Evolutionary conservation across 106 monocot genomes (phyloP), one percentile per base, ranked within the genome.

Genomic region (Dendrobium officinale): DNA sequence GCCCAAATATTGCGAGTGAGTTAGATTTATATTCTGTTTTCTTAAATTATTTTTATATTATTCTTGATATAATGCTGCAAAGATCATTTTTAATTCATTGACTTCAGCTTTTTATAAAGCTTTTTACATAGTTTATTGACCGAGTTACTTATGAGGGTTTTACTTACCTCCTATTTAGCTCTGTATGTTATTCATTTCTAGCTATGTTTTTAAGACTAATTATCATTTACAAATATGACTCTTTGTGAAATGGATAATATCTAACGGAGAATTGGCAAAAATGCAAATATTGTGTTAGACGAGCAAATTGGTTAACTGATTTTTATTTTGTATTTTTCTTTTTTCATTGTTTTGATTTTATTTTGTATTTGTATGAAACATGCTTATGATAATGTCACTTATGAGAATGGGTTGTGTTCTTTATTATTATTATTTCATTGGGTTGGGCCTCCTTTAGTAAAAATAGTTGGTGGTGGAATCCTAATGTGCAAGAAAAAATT

Each of bases 1-100:
- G 94, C 95, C 84, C 98, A 98, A 45, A 84, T 95, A 81, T 67
- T 95, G 72, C 88, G 95, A 83, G 98, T 98, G 82, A 51, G 87
- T 45, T 61, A 18, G 13, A 72, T 58, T 76, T 76, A n/a, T 43
- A 42, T 41, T 54, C 72, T 77, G 20, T 33, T 22, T 59, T 33
- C 67, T 67, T 47, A 0, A 81, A 56, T 9, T 26, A 16, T 41
- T 76, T 76, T 61, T 20, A 70, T 5, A 70, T 70, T 9, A 70
- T 33, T 33, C 29, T 37, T 64, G 4, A 59, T 6, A 31, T 2
- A 29, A 68, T 68, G 29, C 31, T 33, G 22, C 59, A 59, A 59
- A 59, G n/a, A 22, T 59, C 29, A 27, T 31, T 68, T 31, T 68
- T 68, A 27, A 68, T 68, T 68, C 9, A 68, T 2, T 31, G 29